phyloP scores from a whole-genome alignment of 2,329 filamentous ascomycete genomes.

The Botryotinia calthae region DNA sequence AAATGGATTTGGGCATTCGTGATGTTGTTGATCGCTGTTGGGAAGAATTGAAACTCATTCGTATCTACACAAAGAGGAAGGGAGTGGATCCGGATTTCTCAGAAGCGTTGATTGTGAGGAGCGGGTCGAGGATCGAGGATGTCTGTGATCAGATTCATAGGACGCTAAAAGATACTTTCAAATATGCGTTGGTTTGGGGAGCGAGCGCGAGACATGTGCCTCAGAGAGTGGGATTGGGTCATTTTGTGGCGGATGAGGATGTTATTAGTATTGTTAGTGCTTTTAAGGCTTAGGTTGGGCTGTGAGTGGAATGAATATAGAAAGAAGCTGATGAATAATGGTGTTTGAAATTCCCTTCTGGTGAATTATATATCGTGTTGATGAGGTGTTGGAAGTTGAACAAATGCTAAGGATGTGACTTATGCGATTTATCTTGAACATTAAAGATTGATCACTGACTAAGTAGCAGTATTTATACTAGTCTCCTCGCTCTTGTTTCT shows the following conservation, averaged over 20 bases:
- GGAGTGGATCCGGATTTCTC: constrained; percentile 83
- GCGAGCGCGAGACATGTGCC: constrained; percentile 93
- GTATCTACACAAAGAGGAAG: constrained; percentile 96
- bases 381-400: not conserved
- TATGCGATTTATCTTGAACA: not conserved
- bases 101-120: constrained; percentile 90
- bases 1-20: constrained; percentile 86
- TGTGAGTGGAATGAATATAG: constrained; percentile 50
- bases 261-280: constrained; percentile 66
- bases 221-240: constrained; percentile 83
- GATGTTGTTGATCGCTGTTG: constrained; percentile 95
- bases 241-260: constrained; percentile 71
- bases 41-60: constrained; percentile 85
- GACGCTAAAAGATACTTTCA: constrained; percentile 96
- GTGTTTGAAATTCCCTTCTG: not conserved
- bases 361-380: not conserved
- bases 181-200: constrained; percentile 97
- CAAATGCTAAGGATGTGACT: not conserved
- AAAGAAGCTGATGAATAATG: no score
- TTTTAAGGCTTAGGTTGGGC: constrained; percentile 35
- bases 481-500: not conserved
- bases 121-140: constrained; percentile 87
- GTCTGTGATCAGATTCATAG: constrained; percentile 95
- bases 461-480: not conserved
- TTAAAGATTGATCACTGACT: not conserved